Percentiles rank a stretch among this genome's conserved stretches.
Conservation (phyloP, 2,329 filamentous ascomycete genomes). For the Madurella mycetomatis region DNA sequence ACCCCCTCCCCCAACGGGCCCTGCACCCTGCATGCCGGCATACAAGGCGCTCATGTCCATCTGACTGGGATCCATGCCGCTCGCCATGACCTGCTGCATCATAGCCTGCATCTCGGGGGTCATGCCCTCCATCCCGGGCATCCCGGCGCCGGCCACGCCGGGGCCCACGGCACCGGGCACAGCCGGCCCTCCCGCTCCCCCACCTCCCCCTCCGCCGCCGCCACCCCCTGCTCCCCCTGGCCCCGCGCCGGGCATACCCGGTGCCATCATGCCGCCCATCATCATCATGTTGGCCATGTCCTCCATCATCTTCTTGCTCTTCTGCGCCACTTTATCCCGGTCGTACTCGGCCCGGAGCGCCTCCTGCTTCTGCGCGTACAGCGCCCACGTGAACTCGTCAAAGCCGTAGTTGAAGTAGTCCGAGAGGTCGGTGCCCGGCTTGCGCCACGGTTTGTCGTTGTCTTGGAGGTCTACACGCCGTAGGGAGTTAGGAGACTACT, state of each 20-base stretch:
- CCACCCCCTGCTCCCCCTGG: not conserved
- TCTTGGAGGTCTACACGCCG: conserved; percentile 56
- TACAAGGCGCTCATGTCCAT: conserved; percentile 61
- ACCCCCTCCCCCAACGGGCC: conserved; percentile 30
- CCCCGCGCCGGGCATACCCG: conserved; percentile 25
- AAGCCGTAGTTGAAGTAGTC: conserved; percentile 99
- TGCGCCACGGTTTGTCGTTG: conserved; percentile 90
- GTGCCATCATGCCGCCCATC: conserved; percentile 49
- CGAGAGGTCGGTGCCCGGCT: conserved; percentile 87
- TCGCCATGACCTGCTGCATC: conserved; percentile 65
- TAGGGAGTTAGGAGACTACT: not conserved
- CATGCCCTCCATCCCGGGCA: conserved; percentile 60
- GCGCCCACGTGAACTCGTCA: conserved; percentile 96
- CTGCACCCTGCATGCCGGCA: conserved; percentile 49
- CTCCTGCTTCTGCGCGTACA: conserved; percentile 88
- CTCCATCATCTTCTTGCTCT: conserved; percentile 75
- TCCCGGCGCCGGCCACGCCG: conserved; percentile 23
- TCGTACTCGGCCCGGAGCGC: conserved; percentile 70
- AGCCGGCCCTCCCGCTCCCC: conserved; percentile 20
- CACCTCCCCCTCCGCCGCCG: conserved; percentile 1
- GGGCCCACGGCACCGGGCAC: conserved; percentile 8
- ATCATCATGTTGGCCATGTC: conserved; percentile 67
- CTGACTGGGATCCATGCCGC: conserved; percentile 61
- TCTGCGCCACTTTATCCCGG: conserved; percentile 57
- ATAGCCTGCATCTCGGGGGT: conserved; percentile 62